These are phyloP conservation scores for Tetrahymena malaccensis DNA, from an alignment of 73 alveolate species.

Conservation along the genomic window DNA sequence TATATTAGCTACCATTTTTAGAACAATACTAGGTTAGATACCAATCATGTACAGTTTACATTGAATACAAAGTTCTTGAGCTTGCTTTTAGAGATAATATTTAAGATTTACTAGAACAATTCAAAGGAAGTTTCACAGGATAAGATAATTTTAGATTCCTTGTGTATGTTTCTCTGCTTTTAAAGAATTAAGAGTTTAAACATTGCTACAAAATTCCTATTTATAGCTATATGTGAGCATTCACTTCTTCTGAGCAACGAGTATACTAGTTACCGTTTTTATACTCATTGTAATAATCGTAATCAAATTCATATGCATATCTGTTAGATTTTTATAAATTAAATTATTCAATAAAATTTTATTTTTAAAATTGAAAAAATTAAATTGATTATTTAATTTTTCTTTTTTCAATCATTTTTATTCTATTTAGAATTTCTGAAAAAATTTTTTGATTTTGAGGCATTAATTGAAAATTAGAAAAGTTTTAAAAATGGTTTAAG, in stretches of 20 bases:
- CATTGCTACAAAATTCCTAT: background rate
- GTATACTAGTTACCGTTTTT: background rate
- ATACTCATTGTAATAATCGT: background rate
- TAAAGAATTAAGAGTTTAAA: background rate
- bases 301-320: background rate
- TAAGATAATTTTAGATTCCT: background rate
- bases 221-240: background rate
- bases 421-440: no score
- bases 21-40: background rate
- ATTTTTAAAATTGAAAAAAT: no score
- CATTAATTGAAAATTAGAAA: background rate
- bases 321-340: background rate
- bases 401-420: no score
- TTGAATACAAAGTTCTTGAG: background rate
- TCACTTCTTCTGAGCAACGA: background rate
- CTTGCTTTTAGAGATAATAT: background rate
- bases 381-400: no score
- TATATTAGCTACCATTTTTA: background rate
- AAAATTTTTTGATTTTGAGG: background rate
- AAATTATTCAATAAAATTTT: background rate
- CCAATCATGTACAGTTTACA: background rate
- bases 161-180: background rate
- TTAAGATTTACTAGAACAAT: background rate
- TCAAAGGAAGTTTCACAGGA: background rate
- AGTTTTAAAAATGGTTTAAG: background rate